Base-by-base conservation (phyloP, 1,284 basidiomycete genomes). In the Moesziomyces parantarcticus region DNA sequence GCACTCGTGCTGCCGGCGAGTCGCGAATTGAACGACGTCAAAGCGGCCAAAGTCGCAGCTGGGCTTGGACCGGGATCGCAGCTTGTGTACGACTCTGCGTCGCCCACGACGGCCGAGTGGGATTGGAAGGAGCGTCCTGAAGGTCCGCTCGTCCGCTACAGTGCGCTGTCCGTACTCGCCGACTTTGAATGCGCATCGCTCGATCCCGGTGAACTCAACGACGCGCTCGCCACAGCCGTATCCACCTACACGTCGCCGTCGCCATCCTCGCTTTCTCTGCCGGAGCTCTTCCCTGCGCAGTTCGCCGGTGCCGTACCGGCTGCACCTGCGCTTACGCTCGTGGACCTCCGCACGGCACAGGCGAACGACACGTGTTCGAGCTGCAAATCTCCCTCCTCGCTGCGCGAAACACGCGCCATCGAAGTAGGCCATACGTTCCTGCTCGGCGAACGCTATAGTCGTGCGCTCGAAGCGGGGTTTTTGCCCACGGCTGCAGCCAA, bases 391-490 rank as follows among this genome's bases (percentile, higher is more conserved):
- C 40, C 18, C 6, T 9, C 16, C 3, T 65, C 74, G 7, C 70
- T 85, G 2, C 18, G 48, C 0, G 60, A 72, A 34, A 76, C 57
- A 18, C 63, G 66, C 16, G 78, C 84, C 1, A 84, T 85, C 58
- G 84, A 85, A 53, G 73, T 85, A 2, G 84, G 78, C 0, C 84
- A 85, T 49, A 84, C 84, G 0, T 85, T 85, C 54, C 68, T 80
- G 36, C 79, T 85, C 4, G 84, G 84, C 7, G 79, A 79, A 1
- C 63, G 71, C 44, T 85, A 85, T 58, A 80, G 80, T 3, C 64
- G 71, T 8, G 63, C 82, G 13, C 77, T 85, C 9, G 61, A 77
- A 14, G 73, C 75, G 29, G 62, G 58, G 0, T 83, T 79, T 21
- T 5, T 50, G 10, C 54, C 71, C 3, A 47, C 46, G 1, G 41